Percentiles rank a stretch among this genome's conserved stretches.
phyloP scores from a whole-genome alignment of 306 rosid genomes.

The Mimosa bimucronata region DNA sequence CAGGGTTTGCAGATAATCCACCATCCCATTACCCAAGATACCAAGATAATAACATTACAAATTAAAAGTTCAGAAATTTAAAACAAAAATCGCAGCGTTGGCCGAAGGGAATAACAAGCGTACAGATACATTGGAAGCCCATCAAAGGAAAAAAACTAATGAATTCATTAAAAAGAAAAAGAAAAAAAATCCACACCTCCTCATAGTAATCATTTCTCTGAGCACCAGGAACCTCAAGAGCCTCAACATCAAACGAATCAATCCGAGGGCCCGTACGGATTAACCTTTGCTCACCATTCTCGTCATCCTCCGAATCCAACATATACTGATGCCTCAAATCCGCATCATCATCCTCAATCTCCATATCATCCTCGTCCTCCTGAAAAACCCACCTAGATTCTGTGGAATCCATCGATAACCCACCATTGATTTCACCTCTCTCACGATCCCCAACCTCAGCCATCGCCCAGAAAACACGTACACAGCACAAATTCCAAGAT shows the following conservation, averaged over 20 bases:
- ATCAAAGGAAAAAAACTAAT: not conserved
- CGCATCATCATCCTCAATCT: constrained; percentile 44
- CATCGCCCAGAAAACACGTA: too few relatives aligned
- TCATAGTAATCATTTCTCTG: constrained; percentile 67
- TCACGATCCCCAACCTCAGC: constrained; percentile 36
- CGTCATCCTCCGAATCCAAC: constrained; percentile 88
- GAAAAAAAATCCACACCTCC: constrained; percentile 41
- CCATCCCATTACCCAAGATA: not conserved
- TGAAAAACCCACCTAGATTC: constrained; percentile 57
- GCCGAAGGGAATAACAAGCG: not conserved
- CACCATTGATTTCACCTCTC: constrained; percentile 45
- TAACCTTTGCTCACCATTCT: constrained; percentile 77
- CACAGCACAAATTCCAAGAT: constrained; percentile 11
- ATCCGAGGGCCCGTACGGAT: constrained; percentile 93
- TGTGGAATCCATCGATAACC: constrained; percentile 48
- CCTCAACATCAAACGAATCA: constrained; percentile 97
- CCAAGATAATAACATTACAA: not conserved
- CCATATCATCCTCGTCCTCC: constrained; percentile 46
- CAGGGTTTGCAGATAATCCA: not conserved
- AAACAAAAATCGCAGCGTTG: not conserved
- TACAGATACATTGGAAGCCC: not conserved
- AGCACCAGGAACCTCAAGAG: constrained; percentile 92
- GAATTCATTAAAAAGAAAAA: constrained; percentile 3
- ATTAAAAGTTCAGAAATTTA: not conserved
- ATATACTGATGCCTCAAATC: constrained; percentile 35